Evolutionary conservation across 208 protist species (phyloP), one percentile per base, ranked within the genome.

Genomic region (Trypanosoma platydactyli): DNA sequence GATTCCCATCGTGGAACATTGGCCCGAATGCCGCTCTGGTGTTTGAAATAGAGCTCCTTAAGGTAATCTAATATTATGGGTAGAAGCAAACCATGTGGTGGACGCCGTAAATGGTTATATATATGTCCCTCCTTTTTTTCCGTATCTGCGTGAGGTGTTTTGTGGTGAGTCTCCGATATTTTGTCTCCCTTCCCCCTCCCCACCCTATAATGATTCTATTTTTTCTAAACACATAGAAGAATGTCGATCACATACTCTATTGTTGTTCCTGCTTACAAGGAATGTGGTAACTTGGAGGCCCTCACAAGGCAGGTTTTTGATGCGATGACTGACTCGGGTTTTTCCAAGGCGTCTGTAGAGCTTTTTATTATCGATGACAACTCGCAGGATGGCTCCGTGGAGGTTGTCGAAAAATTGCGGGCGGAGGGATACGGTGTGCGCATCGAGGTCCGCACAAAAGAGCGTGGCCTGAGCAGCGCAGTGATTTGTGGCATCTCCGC

Each of bases 301-400:
- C 84, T 96, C 49, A 87, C 78, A 18, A 75, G 64, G n/a, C 83
- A 80, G 24, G 80, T 94, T 15, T 94, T 92, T 65, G 77, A 80
- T 30, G 85, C 91, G 0, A 24, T 96, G 27, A 24, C 45, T 49
- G 71, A 78, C 30, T 59, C 76, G 15, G 79, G 77, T 0, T 78
- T 89, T 58, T 49, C 60, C 5, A 73, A 68, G 29, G 44, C 64
- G 7, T 57, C 81, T 4, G 71, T 83, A 2, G 88, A 95, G 77
- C 84, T 97, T 48, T 50, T 95, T 24, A 89, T 97, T 60, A 83
- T 97, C 16, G 91, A 97, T 51, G 91, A 97, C 64, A 97, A 97
- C 77, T 94, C 87, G 0, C 63, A 77, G 30, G 91, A 97, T 64
- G 89, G 89, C n/a, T 92, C 89, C 1, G 77, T 88, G 29, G 87